Evolutionary conservation across 129 eudicot genomes (phyloP), one percentile per base, ranked within the genome.

Genomic region (Silybum marianum): DNA sequence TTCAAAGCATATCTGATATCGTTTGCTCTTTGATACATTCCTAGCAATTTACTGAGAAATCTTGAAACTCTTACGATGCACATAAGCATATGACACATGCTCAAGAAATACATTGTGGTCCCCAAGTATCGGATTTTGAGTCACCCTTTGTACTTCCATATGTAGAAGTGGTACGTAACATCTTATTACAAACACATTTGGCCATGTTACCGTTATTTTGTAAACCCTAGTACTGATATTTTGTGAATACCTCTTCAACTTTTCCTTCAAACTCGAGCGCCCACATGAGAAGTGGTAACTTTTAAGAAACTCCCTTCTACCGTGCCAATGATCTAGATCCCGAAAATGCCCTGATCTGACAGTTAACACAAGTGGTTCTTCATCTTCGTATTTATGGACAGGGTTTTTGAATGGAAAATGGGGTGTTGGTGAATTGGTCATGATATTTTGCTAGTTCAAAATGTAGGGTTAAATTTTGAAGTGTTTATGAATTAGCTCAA

Each of bases 221-320:
- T 83, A 83, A 63, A 83, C 83, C 79, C 71, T 78, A 10, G 72
- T 11, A 11, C 83, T 69, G 18, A 83, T 78, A 71, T 78, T 83
- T 78, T 83, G 74, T 1, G 79, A 69, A 63, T 58, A 78, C 83
- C 23, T 83, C 74, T 78, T 78, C 79, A 78, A 42, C 58, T 78
- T 73, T 28, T 78, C 83, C 74, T 78, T 83, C 19, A 78, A 1
- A 46, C 71, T 83, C 18, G 44, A 78, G 14, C 46, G 58, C 16
- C 44, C 42, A 44, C 16, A 21, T 38, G 86, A 78, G 7, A 83
- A 69, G 14, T 23, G 46, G 60, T 83, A 83, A 75, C 86, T 72
- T 75, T 78, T 83, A 48, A 83, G 79, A 72, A 83, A 83, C 86
- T 42, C 79, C 24, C 86, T 78, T 78, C 86, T 83, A 72, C 86